Evolutionary conservation across 306 rosid species (phyloP).

Genomic region (Hippophae gyantsensis): DNA sequence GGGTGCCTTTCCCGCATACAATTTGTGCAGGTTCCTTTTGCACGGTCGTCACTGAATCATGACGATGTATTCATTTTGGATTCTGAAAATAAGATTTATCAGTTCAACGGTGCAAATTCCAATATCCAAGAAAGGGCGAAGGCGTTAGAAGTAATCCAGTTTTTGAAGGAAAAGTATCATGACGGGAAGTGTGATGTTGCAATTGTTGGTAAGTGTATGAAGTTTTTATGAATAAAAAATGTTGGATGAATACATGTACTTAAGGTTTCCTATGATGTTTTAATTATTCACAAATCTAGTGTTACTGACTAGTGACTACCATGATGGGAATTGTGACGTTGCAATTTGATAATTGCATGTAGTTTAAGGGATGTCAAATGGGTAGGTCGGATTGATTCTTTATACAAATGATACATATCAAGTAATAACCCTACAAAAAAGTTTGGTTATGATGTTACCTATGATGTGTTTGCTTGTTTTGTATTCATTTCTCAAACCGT

Average conservation of each 20-base stretch:
- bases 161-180: conserved; percentile 89
- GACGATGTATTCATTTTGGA: conserved; percentile 97
- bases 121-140: conserved; percentile 98
- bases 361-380: too few species aligned
- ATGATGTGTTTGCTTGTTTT: too few species aligned
- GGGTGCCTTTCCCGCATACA: conserved; percentile 20
- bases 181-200: conserved; percentile 83
- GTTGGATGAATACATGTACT: neutral
- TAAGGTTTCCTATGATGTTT: too few species aligned
- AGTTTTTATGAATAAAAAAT: neutral
- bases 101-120: conserved; percentile 97
- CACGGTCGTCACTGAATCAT: conserved; percentile 92
- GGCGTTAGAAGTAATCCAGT: conserved; percentile 91
- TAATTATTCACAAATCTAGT: conserved; percentile 13
- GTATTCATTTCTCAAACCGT: too few species aligned
- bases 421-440: too few species aligned
- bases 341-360: too few species aligned
- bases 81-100: conserved; percentile 75
- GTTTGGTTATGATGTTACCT: too few species aligned
- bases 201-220: conserved; percentile 74
- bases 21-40: conserved; percentile 77
- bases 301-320: too few species aligned
- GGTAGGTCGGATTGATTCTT: too few species aligned
- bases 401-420: too few species aligned
- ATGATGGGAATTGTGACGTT: too few species aligned